Evolutionary conservation across 2,329 filamentous ascomycete genomes (phyloP).

Genomic region (Claviceps monticola): DNA sequence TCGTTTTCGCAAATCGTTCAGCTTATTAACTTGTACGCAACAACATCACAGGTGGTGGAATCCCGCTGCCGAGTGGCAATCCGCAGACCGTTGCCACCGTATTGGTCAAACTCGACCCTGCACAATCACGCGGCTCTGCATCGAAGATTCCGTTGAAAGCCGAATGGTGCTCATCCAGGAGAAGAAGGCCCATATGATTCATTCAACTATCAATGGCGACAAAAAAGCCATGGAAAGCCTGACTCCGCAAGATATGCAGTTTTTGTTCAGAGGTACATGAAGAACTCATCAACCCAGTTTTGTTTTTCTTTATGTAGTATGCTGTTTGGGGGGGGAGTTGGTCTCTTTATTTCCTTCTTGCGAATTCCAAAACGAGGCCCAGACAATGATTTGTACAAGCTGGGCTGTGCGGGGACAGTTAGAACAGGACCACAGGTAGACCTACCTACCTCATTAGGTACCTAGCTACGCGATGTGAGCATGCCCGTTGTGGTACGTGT

Average conservation of each 20-base stretch:
- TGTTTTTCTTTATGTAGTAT: neutral
- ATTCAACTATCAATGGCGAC: constrained; percentile 90
- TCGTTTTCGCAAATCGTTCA: neutral
- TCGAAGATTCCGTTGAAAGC: constrained; percentile 93
- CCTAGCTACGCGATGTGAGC: no score
- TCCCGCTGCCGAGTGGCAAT: constrained; percentile 99
- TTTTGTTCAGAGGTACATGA: constrained; percentile 65
- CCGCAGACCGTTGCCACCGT: constrained; percentile 82
- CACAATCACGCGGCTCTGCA: constrained; percentile 85
- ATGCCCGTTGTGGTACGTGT: no score
- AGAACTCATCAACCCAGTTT: no score
- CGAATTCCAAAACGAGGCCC: no score
- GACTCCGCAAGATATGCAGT: constrained; percentile 85
- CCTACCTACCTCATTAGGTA: no score
- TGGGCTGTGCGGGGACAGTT: no score
- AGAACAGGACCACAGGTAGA: no score
- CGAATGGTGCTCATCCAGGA: constrained; percentile 93
- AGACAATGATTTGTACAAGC: no score
- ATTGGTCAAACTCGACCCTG: constrained; percentile 92
- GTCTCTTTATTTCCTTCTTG: no score
- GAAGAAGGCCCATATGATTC: constrained; percentile 98
- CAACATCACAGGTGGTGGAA: constrained; percentile 76
- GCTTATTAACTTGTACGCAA: neutral
- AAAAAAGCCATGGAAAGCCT: constrained; percentile 82
- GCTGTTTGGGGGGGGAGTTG: no score